A percentile compares a stretch with the other conserved stretches of the same genome.
Conservation (phyloP, 768 basidiomycete genomes). For the Gloeopeniophorella convolvens region DNA sequence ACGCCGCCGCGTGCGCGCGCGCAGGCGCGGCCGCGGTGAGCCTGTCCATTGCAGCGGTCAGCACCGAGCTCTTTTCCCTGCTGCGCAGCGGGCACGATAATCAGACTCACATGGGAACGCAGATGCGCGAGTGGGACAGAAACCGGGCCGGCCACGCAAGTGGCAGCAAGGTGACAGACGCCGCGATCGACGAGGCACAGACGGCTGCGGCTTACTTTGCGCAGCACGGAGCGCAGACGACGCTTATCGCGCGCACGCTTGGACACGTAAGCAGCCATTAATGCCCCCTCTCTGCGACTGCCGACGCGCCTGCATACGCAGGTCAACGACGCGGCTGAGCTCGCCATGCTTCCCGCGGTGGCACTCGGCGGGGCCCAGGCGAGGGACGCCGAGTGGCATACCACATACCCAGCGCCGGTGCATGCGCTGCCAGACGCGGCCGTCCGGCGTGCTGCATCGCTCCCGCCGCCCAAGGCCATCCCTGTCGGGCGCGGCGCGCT, state of each 20-base stretch:
- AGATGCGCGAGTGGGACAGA: conserved; percentile 15
- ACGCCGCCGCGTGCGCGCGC: conserved; percentile 50
- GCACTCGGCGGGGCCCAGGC: conserved; percentile 15
- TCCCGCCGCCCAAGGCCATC: background rate
- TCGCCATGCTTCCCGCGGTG: conserved; percentile 12
- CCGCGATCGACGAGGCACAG: conserved; percentile 8
- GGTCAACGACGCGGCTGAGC: conserved; percentile 17
- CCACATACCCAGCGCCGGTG: background rate
- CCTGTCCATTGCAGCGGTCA: conserved; percentile 44
- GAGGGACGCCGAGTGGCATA: conserved; percentile 5
- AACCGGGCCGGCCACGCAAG: background rate
- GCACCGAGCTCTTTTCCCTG: conserved; percentile 19
- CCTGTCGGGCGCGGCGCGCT: background rate
- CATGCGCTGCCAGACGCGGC: background rate
- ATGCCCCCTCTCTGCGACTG: background rate
- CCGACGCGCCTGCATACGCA: background rate
- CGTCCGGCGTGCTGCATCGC: background rate
- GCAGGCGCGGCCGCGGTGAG: conserved; percentile 43
- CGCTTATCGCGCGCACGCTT: conserved; percentile 8
- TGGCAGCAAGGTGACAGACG: background rate
- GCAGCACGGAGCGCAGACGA: conserved; percentile 2
- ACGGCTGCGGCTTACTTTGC: conserved; percentile 19
- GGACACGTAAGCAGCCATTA: conserved; percentile 10
- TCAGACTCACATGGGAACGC: background rate
- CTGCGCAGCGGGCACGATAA: background rate